phyloP scores from a whole-genome alignment of 2,329 filamentous ascomycete genomes.

The Monosporascus cannonballus region DNA sequence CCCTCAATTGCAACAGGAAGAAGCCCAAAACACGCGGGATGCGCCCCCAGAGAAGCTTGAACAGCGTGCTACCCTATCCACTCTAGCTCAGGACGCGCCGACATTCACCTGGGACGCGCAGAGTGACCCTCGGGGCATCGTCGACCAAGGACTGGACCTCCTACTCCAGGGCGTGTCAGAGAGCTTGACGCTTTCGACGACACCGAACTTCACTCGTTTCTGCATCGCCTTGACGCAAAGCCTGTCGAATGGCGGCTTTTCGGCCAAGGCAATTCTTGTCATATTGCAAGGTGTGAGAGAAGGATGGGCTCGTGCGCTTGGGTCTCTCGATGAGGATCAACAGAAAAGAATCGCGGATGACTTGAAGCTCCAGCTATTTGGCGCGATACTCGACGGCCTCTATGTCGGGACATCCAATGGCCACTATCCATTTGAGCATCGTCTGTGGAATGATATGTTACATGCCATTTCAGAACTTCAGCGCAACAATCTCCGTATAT shows the following conservation, averaged over 20 bases:
- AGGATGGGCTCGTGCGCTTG: conserved; percentile 3
- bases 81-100: not conserved
- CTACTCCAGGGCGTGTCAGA: conserved; percentile 10
- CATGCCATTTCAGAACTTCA: conserved; percentile 13
- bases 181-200: not conserved
- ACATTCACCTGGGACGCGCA: conserved; percentile 6
- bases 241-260: conserved; percentile 8
- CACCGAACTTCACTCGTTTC: conserved; percentile 13
- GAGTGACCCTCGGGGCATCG: conserved; percentile 7
- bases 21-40: not conserved
- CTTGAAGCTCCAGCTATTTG: conserved; percentile 6
- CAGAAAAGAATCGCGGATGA: not conserved
- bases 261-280: conserved; percentile 9
- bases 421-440: conserved; percentile 6
- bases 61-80: too few relatives aligned
- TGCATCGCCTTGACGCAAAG: conserved; percentile 15
- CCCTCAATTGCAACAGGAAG: not conserved
- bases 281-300: conserved; percentile 12
- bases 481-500: conserved; percentile 19
- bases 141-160: conserved; percentile 7
- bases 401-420: not conserved
- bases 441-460: conserved; percentile 16
- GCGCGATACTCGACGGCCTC: conserved; percentile 18
- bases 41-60: not conserved
- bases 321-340: not conserved